These are phyloP conservation scores for Bruguiera sexangula DNA, from an alignment of 345 rosid genomes.

Conservation along the genomic window DNA sequence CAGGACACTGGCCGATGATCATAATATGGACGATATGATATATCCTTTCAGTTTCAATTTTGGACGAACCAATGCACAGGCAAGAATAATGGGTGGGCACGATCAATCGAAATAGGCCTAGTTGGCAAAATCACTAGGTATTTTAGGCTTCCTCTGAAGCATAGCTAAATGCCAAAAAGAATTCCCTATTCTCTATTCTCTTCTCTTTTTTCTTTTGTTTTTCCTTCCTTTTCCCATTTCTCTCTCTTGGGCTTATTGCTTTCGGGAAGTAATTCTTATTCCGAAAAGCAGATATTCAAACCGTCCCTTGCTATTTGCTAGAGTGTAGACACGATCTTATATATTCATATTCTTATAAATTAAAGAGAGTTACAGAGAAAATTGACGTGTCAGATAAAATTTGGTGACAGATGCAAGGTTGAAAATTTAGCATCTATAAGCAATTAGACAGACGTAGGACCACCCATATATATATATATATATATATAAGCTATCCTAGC, in stretches of 20 bases:
- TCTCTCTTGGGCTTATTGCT: not conserved
- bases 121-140: not conserved
- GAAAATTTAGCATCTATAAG: too few relatives aligned
- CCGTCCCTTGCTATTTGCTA: too few relatives aligned
- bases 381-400: too few relatives aligned
- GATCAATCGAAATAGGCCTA: too few relatives aligned
- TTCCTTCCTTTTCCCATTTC: not conserved
- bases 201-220: not conserved
- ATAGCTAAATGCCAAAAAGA: slow-evolving; percentile 21
- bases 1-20: too few relatives aligned
- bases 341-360: too few relatives aligned
- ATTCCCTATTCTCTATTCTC: not conserved
- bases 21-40: not conserved
- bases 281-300: too few relatives aligned
- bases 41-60: slow-evolving; percentile 13
- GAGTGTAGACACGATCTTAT: too few relatives aligned
- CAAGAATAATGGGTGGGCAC: not conserved
- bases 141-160: slow-evolving; percentile 15
- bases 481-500: too few relatives aligned
- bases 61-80: not conserved
- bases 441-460: too few relatives aligned
- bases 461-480: not conserved
- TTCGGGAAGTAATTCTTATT: not conserved
- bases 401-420: too few relatives aligned
- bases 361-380: too few relatives aligned